A percentile compares a stretch with the other conserved stretches of the same genome.
Evolutionary conservation across 331 rosid genomes (phyloP).

Genomic region (Quercus phellos): DNA sequence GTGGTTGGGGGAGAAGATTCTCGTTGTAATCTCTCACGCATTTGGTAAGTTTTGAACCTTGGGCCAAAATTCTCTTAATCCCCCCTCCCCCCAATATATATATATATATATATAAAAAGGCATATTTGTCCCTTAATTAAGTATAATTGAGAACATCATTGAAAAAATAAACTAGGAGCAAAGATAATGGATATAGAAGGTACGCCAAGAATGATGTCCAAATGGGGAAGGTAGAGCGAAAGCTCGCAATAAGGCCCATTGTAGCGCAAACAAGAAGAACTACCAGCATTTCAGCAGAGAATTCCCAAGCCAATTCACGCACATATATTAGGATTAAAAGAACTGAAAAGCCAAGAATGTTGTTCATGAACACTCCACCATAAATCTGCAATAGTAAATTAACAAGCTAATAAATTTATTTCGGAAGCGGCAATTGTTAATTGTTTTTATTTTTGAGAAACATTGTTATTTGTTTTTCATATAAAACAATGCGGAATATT

Average conservation of each 20-base stretch:
- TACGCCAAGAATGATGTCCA: slow-evolving; percentile 55
- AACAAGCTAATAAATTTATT: neutral
- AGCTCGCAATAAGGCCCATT: slow-evolving; percentile 40
- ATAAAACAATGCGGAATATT: too few species aligned
- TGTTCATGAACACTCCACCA: slow-evolving; percentile 73
- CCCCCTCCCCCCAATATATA: too few species aligned
- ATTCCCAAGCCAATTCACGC: slow-evolving; percentile 53
- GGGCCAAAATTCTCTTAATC: too few species aligned
- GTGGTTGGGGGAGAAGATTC: too few species aligned
- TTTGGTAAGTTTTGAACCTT: too few species aligned
- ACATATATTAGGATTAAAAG: slow-evolving; percentile 44
- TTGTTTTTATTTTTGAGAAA: too few species aligned
- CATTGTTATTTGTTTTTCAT: too few species aligned
- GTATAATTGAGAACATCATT: slow-evolving; percentile 30
- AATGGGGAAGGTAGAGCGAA: slow-evolving; percentile 37
- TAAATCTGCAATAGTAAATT: slow-evolving; percentile 44
- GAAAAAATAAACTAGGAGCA: slow-evolving; percentile 41
- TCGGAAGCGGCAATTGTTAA: neutral
- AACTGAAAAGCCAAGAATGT: slow-evolving; percentile 52
- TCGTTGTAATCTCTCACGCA: too few species aligned
- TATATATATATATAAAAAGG: too few species aligned
- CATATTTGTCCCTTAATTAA: neutral
- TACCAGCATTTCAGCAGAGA: slow-evolving; percentile 57
- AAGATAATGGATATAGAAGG: slow-evolving; percentile 40
- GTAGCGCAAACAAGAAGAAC: slow-evolving; percentile 47